Base-by-base conservation (phyloP, 441 rosid genomes). In the Erodium texanum region DNA sequence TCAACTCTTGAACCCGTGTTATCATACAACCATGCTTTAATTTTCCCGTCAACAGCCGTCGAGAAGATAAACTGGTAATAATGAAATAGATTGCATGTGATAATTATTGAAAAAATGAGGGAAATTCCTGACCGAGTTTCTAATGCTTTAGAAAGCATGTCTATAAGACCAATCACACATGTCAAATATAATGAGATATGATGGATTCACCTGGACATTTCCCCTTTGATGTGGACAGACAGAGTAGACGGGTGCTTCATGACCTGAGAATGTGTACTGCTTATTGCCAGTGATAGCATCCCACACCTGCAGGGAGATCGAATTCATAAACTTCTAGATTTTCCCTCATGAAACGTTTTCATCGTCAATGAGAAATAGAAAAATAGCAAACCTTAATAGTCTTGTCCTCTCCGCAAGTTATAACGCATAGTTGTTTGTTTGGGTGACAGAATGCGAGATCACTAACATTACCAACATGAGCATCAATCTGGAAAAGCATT, bases 11-110 rank as follows among this genome's bases (percentile, higher is more conserved):
- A 87, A n/a, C 96, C 93, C 77, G 75, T 0, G 67, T 81, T 75
- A 70, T 89, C 89, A 78, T 89, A 86, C 78, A 89, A 66, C 91
- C 96, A 89, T 59, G 96, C 96, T 77, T 89, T 89, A 67, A 87
- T 89, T 81, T 89, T 87, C 76, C 93, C 96, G 75, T 89, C 93
- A 29, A 80, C 76, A 24, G 96, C 87, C 7, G 96, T 86, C 71
- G 96, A 86, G 80, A 87, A 89, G 73, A 89, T 82, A 70, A 89
- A 87, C 96, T 89, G 79, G 64, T 64, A 56, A 62, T 18, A 58
- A 66, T 32, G n/a, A 43, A 29, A 29, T 7, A 19, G 19, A 20
- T 56, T 43, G 50, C 50, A 43, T 43, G 11, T 43, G 50, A 43
- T 43, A 43, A 43, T 7, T 2, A 18, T 16, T 1, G 8, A 56